phyloP scores from a whole-genome alignment of 2,329 filamentous ascomycete genomes.

The Cladosporium halotolerans region DNA sequence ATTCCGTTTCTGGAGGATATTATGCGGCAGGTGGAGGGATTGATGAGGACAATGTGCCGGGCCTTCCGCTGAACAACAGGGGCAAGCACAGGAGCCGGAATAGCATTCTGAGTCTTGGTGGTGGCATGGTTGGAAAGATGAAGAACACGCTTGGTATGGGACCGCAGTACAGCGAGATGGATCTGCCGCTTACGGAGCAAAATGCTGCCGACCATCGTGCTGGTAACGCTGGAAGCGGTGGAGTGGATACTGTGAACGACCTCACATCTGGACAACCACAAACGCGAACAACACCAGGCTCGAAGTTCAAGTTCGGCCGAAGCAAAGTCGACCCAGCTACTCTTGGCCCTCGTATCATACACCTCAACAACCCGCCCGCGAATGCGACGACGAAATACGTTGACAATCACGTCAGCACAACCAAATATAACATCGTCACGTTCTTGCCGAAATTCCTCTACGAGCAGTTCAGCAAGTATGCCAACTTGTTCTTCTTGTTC shows the following conservation, averaged over 20 bases:
- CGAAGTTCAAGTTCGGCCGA: conserved; percentile 84
- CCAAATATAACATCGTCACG: conserved; percentile 91
- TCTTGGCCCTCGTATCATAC: conserved; percentile 83
- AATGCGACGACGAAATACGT: conserved; percentile 85
- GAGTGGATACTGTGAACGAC: conserved; percentile 18
- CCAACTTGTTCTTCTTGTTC: conserved; percentile 98
- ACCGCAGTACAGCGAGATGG: conserved; percentile 91
- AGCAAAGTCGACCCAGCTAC: conserved; percentile 83
- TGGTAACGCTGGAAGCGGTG: conserved; percentile 34
- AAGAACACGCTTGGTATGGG: conserved; percentile 90
- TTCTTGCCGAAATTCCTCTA: conserved; percentile 96
- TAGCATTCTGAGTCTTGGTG: conserved; percentile 80
- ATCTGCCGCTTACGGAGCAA: conserved; percentile 83
- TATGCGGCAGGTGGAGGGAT: conserved; percentile 62
- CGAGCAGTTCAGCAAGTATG: conserved; percentile 98
- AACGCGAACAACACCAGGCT: conserved; percentile 48
- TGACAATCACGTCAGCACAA: conserved; percentile 94
- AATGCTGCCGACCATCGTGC: conserved; percentile 42
- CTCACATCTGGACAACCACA: conserved; percentile 10
- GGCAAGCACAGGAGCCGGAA: conserved; percentile 58
- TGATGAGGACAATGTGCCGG: conserved; percentile 50
- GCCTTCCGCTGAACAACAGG: conserved; percentile 48
- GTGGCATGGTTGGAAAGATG: conserved; percentile 76
- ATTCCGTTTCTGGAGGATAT: conserved; percentile 46
- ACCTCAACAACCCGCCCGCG: conserved; percentile 91